Percentiles rank a stretch among this genome's conserved stretches.
Conservation (phyloP, 306 rosid genomes). For the Fragaria vesca region DNA sequence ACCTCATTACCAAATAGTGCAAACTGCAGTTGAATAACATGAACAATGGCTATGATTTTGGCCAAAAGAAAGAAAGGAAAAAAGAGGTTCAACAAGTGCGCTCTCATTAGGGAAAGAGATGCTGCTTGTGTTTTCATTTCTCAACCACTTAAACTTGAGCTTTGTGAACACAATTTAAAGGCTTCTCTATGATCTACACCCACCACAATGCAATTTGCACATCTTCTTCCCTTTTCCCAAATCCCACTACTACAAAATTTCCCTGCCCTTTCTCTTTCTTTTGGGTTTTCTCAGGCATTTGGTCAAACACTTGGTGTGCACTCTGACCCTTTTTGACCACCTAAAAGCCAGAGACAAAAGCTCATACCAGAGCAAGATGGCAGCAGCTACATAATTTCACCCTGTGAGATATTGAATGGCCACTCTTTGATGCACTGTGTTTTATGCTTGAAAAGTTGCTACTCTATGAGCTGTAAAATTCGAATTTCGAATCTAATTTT, state of each 20-base stretch:
- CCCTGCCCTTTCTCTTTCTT: neutral
- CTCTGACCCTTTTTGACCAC: constrained; percentile 30
- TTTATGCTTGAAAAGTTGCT: neutral
- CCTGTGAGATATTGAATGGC: neutral
- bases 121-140: constrained; percentile 9
- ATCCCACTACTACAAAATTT: neutral
- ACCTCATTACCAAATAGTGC: neutral
- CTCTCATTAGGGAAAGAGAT: constrained; percentile 15
- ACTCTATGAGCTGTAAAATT: constrained; percentile 14
- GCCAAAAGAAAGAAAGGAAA: neutral
- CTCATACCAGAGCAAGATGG: neutral
- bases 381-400: neutral
- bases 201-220: constrained; percentile 33
- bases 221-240: constrained; percentile 4
- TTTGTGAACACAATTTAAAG: constrained; percentile 16
- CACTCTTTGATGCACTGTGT: neutral
- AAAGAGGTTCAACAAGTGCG: constrained; percentile 14
- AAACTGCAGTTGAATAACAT: constrained; percentile 7
- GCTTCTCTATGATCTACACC: neutral
- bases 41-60: constrained; percentile 14
- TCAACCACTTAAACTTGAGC: neutral
- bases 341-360: constrained; percentile 25
- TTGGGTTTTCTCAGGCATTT: neutral
- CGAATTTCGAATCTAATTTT: constrained; percentile 1
- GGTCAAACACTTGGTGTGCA: constrained; percentile 5